Base-by-base conservation (phyloP, 495 filamentous ascomycete genomes). In the Collariella sp. region DNA sequence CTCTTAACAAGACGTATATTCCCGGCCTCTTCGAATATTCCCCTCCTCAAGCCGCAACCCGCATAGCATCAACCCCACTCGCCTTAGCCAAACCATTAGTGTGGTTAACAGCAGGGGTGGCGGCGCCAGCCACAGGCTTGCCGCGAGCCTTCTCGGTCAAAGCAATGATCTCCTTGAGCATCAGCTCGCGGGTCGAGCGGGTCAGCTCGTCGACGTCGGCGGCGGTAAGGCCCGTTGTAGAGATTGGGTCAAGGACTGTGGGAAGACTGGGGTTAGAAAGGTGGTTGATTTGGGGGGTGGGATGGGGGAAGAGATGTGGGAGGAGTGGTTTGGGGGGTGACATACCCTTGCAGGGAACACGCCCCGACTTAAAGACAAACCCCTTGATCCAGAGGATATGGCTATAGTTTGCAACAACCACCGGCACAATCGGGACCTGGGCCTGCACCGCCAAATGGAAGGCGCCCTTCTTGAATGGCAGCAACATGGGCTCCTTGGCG, bases 391-490 rank as follows among this genome's bases (percentile, higher is more conserved):
- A 86, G 58, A 96, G 68, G 22, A 99, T 66, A 61, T 96, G 82
- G 26, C 80, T 83, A 67, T 98, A 98, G 72, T 95, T 96, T 62
- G 82, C 86, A 9, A 81, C 79, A 19, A 97, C 87, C 19, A 95
- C 74, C 0, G 91, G 91, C 35, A 99, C 84, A 63, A 97, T 87
- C 18, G 89, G 89, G 24, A 95, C 91, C 63, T 88, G 85, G 0
- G 91, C 94, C 74, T 96, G 86, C 7, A 99, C 82, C 19, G 93
- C 93, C 11, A 98, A 75, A 67, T 97, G 93, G 72, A 97, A 99
- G 35, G 93, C 93, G 54, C 93, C 93, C 75, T 97, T 97, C 75
- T 99, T 98, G 74, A 97, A 99, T 7, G 87, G 83, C 50, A 96
- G 72, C 62, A 99, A 70, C 46, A 77, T 82, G 6, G 93, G 85